A percentile compares a stretch with the other conserved stretches of the same genome.
These are phyloP conservation scores for Cyberlindnera mycetangii DNA, from an alignment of 805 yeast genomes.

Conservation along the genomic window DNA sequence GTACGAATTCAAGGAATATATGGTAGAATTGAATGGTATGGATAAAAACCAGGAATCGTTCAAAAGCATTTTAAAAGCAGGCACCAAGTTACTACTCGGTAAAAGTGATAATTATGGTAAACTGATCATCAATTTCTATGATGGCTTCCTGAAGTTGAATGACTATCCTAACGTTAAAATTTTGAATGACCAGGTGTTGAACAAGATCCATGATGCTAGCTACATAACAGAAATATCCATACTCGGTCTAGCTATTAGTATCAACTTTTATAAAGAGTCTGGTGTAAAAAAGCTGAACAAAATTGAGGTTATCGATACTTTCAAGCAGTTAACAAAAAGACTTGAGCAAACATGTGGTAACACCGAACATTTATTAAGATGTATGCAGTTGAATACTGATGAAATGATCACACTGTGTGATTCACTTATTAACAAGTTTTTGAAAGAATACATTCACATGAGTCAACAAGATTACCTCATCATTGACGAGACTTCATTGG, in stretches of 20 bases:
- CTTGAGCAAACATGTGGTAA: slow-evolving; percentile 6
- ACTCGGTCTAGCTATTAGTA: slow-evolving; percentile 14
- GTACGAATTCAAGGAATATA: slow-evolving; percentile 24
- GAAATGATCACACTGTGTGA: slow-evolving; percentile 6
- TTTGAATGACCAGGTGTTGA: slow-evolving; percentile 13
- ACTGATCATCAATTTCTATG: slow-evolving; percentile 21
- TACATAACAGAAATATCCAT: slow-evolving; percentile 22
- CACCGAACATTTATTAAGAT: slow-evolving; percentile 12
- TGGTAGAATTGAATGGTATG: slow-evolving; percentile 24
- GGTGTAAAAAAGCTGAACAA: slow-evolving; percentile 13
- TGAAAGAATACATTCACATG: slow-evolving; percentile 12
- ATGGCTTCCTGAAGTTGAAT: slow-evolving; percentile 10
- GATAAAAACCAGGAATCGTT: slow-evolving; percentile 26
- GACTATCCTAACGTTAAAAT: slow-evolving; percentile 5
- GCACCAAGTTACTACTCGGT: slow-evolving; percentile 8
- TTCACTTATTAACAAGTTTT: slow-evolving; percentile 11
- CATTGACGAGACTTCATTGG: slow-evolving; percentile 20
- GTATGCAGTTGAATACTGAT: slow-evolving; percentile 1
- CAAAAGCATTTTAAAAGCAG: slow-evolving; percentile 15
- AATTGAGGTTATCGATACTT: slow-evolving; percentile 3
- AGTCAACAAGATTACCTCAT: slow-evolving; percentile 8
- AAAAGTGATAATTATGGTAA: slow-evolving; percentile 21
- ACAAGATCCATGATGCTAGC: slow-evolving; percentile 16
- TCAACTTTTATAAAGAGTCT: slow-evolving; percentile 16
- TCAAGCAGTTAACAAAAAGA: slow-evolving; percentile 7